Evolutionary conservation across 768 basidiomycete genomes (phyloP), one percentile per base, ranked within the genome.

Genomic region (Pleurotus salmoneostramineus): DNA sequence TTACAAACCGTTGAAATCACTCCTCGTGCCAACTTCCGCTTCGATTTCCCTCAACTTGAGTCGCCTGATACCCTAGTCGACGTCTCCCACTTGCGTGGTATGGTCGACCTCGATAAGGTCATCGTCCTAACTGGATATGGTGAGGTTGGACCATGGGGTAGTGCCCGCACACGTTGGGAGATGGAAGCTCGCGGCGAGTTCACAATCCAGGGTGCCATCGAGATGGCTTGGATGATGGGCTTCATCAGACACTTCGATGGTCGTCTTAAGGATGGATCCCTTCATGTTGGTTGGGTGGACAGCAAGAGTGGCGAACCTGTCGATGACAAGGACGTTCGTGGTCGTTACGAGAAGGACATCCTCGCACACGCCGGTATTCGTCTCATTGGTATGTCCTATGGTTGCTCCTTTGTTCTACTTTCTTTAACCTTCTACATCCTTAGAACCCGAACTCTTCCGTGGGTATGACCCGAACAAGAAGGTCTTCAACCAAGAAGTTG

Each of bases 221-320:
- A 99, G 77, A 96, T 99, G 91, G 95, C 96, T 2, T 99, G 96
- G 95, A 88, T 98, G 73, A 98, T 95, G 93, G 96, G 97, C 43
- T 85, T 84, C 75, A 97, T 98, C 83, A 97, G 95, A 72, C 95
- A 99, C 78, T 96, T 98, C 72, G 93, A 99, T 63, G 97, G 97
- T 14, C 94, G 94, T 58, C 82, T 98, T 64, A 95, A 96, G 76
- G 85, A 91, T 64, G 94, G 93, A 45, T 84, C 91, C 34, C 80
- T 96, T 34, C 90, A 98, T 67, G 96, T 99, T 64, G 97, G 97
- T 35, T 99, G 97, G 97, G 95, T 98, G 50, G 96, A 98, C 67
- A 85, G 87, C 68, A 96, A 97, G 80, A 85, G 89, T 11, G 83
- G 78, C 45, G 95, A 98, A 62, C 94, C 97, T 5, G 89, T 99